Evolutionary conservation across 176 grass and related monocot genomes (phyloP).

Genomic region (Carex parvula): DNA sequence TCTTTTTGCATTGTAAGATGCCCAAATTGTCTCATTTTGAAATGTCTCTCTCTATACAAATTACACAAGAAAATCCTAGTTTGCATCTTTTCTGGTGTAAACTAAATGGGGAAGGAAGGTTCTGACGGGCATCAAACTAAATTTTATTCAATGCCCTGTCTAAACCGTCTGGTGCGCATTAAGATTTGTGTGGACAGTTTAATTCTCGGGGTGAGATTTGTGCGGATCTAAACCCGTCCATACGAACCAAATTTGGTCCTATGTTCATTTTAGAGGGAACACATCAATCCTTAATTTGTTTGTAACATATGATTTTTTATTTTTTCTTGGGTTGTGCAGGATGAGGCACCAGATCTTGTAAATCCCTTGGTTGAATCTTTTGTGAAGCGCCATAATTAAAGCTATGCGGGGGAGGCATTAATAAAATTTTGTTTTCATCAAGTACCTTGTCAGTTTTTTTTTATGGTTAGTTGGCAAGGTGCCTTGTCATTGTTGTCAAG

Average conservation of each 20-base stretch:
- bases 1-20: neutral
- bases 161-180: too few relatives aligned
- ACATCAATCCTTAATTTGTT: neutral
- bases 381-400: conserved; percentile 51
- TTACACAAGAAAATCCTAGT: neutral
- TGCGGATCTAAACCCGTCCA: too few relatives aligned
- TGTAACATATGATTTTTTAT: conserved; percentile 3
- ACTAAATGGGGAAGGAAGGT: neutral
- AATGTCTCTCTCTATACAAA: neutral
- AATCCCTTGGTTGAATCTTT: conserved; percentile 81
- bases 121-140: too few relatives aligned
- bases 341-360: conserved; percentile 87
- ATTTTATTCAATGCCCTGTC: too few relatives aligned
- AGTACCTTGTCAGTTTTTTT: neutral
- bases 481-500: neutral
- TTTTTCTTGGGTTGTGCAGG: conserved; percentile 38
- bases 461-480: too few relatives aligned
- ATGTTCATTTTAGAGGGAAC: neutral
- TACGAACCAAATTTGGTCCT: too few relatives aligned
- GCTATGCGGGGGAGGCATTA: neutral
- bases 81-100: neutral
- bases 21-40: neutral
- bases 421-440: neutral
- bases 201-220: too few relatives aligned
- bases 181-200: too few relatives aligned